These are phyloP conservation scores for Thalia dealbata DNA, from an alignment of 176 grass and related monocot species.

Conservation along the genomic window DNA sequence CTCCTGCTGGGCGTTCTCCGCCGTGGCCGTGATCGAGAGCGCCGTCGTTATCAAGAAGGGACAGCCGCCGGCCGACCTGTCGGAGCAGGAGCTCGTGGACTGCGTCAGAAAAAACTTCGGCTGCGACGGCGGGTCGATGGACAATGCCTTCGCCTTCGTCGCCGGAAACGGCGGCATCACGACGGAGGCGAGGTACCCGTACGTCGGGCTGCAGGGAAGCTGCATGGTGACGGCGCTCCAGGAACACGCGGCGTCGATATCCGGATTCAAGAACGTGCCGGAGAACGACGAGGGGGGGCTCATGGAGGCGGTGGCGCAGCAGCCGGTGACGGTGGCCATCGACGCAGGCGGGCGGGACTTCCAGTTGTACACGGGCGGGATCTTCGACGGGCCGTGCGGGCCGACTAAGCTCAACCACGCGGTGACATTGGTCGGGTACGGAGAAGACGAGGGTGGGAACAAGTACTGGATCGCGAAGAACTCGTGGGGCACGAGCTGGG, in stretches of 20 bases:
- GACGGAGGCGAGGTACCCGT: conserved; percentile 48
- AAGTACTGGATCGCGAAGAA: conserved; percentile 67
- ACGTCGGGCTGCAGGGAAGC: conserved; percentile 7
- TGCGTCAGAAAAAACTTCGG: conserved; percentile 29
- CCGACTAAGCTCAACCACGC: conserved; percentile 40
- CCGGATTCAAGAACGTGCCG: conserved; percentile 33
- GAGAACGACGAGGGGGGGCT: conserved; percentile 37
- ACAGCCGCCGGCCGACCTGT: conserved; percentile 1
- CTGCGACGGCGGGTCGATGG: conserved; percentile 45
- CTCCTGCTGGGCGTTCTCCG: conserved; percentile 63
- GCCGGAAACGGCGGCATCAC: conserved; percentile 38
- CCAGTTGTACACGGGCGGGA: conserved; percentile 46
- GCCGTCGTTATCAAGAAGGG: too few relatives aligned
- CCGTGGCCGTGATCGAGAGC: conserved; percentile 56
- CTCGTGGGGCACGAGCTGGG: conserved; percentile 59
- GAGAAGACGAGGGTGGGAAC: not conserved
- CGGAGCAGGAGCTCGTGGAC: conserved; percentile 74
- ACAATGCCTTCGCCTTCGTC: conserved; percentile 38
- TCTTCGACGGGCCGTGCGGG: conserved; percentile 52
- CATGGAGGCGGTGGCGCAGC: conserved; percentile 26
- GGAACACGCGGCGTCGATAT: conserved; percentile 27
- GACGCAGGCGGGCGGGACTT: conserved; percentile 34
- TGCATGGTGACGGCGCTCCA: conserved; percentile 33
- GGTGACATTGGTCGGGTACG: conserved; percentile 55
- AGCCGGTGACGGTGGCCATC: conserved; percentile 46